Percentiles rank a stretch among this genome's conserved stretches.
Evolutionary conservation across 2,329 filamentous ascomycete genomes (phyloP).

Genomic region (Clarireedia monteithiana): DNA sequence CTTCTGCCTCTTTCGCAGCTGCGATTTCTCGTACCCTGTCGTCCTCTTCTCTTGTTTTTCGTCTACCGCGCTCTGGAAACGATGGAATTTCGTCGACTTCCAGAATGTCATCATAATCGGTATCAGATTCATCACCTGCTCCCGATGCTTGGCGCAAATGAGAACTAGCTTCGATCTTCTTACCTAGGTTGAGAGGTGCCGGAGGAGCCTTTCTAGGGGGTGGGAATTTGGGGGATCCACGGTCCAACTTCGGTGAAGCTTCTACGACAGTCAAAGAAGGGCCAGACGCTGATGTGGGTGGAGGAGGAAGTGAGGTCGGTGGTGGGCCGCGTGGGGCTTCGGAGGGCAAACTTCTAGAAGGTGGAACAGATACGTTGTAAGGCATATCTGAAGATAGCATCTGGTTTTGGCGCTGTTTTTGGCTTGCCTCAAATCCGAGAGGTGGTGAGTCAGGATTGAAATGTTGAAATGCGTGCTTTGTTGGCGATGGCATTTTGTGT

Average conservation of each 20-base stretch:
- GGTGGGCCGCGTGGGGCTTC: constrained; percentile 30
- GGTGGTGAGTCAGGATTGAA: constrained; percentile 36
- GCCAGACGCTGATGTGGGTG: constrained; percentile 17
- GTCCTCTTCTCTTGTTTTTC: constrained; percentile 82
- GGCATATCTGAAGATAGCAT: constrained; percentile 38
- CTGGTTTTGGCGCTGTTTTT: constrained; percentile 36
- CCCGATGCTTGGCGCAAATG: constrained; percentile 37
- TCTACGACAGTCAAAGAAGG: constrained; percentile 34
- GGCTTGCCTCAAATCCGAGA: constrained; percentile 33
- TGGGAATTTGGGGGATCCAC: constrained; percentile 46
- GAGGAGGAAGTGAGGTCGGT: constrained; percentile 23
- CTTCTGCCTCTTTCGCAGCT: constrained; percentile 59
- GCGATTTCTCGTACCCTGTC: constrained; percentile 67
- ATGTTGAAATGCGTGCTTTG: constrained; percentile 50
- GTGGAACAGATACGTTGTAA: constrained; percentile 44
- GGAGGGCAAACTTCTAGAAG: constrained; percentile 46
- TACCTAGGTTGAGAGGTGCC: constrained; percentile 68
- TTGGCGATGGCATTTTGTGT: constrained; percentile 52
- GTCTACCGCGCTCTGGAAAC: constrained; percentile 57
- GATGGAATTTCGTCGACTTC: constrained; percentile 57
- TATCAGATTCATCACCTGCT: constrained; percentile 58
- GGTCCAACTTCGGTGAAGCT: constrained; percentile 29
- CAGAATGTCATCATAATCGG: constrained; percentile 74
- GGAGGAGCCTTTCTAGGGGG: constrained; percentile 76
- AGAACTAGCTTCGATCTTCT: constrained; percentile 32